A percentile compares a stretch with the other conserved stretches of the same genome.
Evolutionary conservation across 495 filamentous ascomycete species (phyloP).

Genomic region (Penicillium coffeae): DNA sequence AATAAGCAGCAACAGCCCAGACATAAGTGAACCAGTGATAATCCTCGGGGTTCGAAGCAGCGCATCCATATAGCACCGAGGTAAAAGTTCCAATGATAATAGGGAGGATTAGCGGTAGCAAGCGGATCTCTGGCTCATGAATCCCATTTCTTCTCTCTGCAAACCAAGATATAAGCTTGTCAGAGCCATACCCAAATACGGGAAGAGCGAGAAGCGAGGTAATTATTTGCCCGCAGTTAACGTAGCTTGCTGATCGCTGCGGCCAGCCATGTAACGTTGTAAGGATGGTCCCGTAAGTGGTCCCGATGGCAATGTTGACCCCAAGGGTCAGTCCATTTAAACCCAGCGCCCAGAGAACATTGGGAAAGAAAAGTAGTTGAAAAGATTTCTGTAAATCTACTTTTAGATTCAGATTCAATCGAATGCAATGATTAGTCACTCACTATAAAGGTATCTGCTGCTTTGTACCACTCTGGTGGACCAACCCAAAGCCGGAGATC

Average conservation of each 20-base stretch:
- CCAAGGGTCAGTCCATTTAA: slow-evolving; percentile 37
- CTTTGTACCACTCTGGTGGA: slow-evolving; percentile 24
- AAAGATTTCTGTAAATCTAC: slow-evolving; percentile 1
- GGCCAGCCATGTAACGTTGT: slow-evolving; percentile 32
- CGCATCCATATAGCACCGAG: slow-evolving; percentile 29
- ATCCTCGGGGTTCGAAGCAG: slow-evolving; percentile 20
- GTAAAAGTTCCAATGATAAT: slow-evolving; percentile 29
- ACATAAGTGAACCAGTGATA: slow-evolving; percentile 37
- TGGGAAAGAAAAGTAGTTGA: slow-evolving; percentile 30
- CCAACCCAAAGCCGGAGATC: slow-evolving; percentile 29
- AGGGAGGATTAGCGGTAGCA: slow-evolving; percentile 30
- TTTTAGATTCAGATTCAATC: background rate
- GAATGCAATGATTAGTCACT: no score
- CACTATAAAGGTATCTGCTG: slow-evolving; percentile 21
- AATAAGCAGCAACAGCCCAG: slow-evolving; percentile 29
- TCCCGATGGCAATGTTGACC: slow-evolving; percentile 34
- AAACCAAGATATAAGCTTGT: slow-evolving; percentile 22
- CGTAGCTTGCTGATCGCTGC: slow-evolving; percentile 26
- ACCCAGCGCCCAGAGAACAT: slow-evolving; percentile 36
- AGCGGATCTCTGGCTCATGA: slow-evolving; percentile 30
- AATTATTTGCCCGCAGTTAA: slow-evolving; percentile 32
- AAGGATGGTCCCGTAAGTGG: slow-evolving; percentile 34
- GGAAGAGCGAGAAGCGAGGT: slow-evolving; percentile 31
- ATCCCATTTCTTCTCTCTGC: slow-evolving; percentile 24
- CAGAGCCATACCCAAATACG: slow-evolving; percentile 28